phyloP scores from a whole-genome alignment of 768 basidiomycete genomes.

The Coprinopsis marcescibilis region DNA sequence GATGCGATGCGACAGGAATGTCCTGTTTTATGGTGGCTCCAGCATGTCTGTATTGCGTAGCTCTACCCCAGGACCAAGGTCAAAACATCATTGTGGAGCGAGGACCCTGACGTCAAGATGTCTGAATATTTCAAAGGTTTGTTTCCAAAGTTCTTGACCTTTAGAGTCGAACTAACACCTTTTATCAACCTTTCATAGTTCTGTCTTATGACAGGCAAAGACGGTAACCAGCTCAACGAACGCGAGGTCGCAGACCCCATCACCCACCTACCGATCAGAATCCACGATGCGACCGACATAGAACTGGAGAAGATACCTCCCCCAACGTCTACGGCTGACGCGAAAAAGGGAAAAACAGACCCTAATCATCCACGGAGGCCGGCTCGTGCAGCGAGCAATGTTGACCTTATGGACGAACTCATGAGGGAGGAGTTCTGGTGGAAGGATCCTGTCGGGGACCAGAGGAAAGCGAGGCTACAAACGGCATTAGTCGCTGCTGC shows the following conservation, averaged over 20 bases:
- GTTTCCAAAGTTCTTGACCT: too few relatives aligned
- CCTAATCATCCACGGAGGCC: slow-evolving; percentile 11
- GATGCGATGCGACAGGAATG: too few relatives aligned
- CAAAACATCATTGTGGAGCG: too few relatives aligned
- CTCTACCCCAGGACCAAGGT: too few relatives aligned
- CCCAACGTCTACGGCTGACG: slow-evolving; percentile 16
- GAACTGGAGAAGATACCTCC: slow-evolving; percentile 33
- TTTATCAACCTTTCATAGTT: too few relatives aligned
- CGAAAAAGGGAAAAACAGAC: slow-evolving; percentile 16
- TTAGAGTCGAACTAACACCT: too few relatives aligned
- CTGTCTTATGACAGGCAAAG: not conserved
- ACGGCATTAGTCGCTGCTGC: slow-evolving; percentile 25
- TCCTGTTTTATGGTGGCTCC: too few relatives aligned
- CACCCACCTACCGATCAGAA: slow-evolving; percentile 29
- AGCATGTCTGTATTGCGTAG: too few relatives aligned
- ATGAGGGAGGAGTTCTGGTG: slow-evolving; percentile 25
- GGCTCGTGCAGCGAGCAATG: slow-evolving; percentile 20
- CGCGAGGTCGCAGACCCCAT: slow-evolving; percentile 32
- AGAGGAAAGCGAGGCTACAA: slow-evolving; percentile 24
- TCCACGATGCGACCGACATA: slow-evolving; percentile 29
- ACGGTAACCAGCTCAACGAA: not conserved
- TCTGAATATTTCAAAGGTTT: too few relatives aligned
- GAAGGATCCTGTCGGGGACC: slow-evolving; percentile 26
- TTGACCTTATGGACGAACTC: slow-evolving; percentile 23
- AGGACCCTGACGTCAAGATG: too few relatives aligned